Evolutionary conservation across 2,329 filamentous ascomycete genomes (phyloP), one percentile per base, ranked within the genome.

Genomic region (Exophiala sp.): DNA sequence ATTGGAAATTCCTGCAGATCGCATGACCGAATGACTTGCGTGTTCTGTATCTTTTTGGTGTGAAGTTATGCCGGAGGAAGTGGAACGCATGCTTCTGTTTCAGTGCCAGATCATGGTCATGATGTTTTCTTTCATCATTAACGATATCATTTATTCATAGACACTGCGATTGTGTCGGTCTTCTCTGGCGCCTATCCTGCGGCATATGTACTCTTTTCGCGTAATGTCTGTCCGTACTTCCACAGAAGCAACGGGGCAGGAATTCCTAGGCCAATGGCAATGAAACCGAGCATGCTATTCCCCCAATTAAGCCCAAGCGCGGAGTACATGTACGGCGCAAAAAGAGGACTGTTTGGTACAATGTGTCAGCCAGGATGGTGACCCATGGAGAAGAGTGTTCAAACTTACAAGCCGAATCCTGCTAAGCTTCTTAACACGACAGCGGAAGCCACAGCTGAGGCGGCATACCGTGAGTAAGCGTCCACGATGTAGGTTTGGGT

Each of bases 161-260:
- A 8, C 5, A 5, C 7, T 29, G 24, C 24, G 24, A 14, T n/a
- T 40, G 36, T 40, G 36, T 40, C 14, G 24, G 24, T 29, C 24
- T 29, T 29, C 40, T 20, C 2, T 29, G 24, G 6, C 6, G 3
- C 35, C 52, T 33, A 58, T 8, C 73, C 73, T 44, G 76, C 75
- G 36, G 77, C 78, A 65, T 73, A 81, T 18, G 72, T 68, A 65
- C 76, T 79, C 65, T 66, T 72, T 54, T 60, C 70, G 59, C 78
- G 68, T 64, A 82, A 55, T 45, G 42, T 62, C 65, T 72, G 71
- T 0, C 79, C 78, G 66, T 68, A 80, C 44, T 65, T 73, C 78
- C 77, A 81, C 50, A 82, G 59, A 52, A 80, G 63, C 2, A 80
- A 65, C 12, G 78, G 78, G 18, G 76, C 77, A 1, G 77, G 75